Conservation (phyloP, 768 basidiomycete species). For the Collybia nuda region DNA sequence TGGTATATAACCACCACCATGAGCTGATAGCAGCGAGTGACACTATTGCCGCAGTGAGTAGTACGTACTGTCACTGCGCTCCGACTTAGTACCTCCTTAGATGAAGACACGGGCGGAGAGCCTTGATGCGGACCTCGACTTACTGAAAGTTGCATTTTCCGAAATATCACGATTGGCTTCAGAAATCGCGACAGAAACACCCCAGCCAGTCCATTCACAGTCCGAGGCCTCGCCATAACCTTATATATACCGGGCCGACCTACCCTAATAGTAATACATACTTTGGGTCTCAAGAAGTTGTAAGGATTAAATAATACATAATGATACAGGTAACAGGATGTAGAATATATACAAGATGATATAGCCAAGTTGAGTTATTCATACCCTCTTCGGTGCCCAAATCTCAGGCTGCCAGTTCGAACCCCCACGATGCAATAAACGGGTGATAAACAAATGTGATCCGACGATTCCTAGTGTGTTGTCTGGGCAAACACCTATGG, state of each 20-base stretch:
- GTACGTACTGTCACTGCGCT: neutral
- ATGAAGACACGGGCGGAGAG: constrained; percentile 89
- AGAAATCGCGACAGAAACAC: constrained; percentile 52
- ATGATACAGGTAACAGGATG: too few species aligned
- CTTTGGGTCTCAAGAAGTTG: neutral
- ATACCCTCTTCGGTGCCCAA: constrained; percentile 24
- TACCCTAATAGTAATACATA: too few species aligned
- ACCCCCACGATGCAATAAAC: constrained; percentile 37
- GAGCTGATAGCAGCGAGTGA: constrained; percentile 93
- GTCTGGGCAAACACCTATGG: constrained; percentile 21
- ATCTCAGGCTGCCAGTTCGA: constrained; percentile 43
- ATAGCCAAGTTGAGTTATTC: neutral
- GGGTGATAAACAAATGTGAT: constrained; percentile 35
- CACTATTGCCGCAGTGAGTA: constrained; percentile 79
- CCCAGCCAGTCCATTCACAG: neutral
- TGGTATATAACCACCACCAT: constrained; percentile 95
- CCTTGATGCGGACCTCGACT: constrained; percentile 81
- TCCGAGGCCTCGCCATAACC: neutral
- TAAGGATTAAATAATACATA: neutral
- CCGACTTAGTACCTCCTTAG: constrained; percentile 33
- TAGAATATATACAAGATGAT: neutral
- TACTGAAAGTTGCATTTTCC: constrained; percentile 77
- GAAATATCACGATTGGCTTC: constrained; percentile 81
- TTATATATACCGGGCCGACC: neutral
- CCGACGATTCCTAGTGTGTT: constrained; percentile 18